Percentiles rank a stretch among this genome's conserved stretches.
phyloP scores from a whole-genome alignment of 306 rosid genomes.

The Trichosanthes cucumerina region DNA sequence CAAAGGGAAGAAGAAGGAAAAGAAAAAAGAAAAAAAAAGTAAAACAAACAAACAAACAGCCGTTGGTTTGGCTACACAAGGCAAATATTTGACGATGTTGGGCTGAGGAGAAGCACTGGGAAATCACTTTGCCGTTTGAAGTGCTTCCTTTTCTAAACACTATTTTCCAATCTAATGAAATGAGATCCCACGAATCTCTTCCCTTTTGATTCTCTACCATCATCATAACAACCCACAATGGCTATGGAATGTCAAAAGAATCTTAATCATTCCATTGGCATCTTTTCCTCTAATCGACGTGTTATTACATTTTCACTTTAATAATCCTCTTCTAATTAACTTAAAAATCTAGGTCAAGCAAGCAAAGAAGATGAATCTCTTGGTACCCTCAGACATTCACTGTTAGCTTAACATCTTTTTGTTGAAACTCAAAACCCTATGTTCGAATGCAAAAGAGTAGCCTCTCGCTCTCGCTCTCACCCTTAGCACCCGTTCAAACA shows the following conservation, averaged over 20 bases:
- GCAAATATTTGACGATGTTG: not conserved
- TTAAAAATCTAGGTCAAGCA: not conserved
- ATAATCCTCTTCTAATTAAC: not conserved
- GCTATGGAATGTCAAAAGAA: not conserved
- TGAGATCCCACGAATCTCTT: slow-evolving; percentile 6
- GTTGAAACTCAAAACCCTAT: not conserved
- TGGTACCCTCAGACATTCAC: not conserved
- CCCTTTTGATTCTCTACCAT: slow-evolving; percentile 5
- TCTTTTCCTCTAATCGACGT: not conserved
- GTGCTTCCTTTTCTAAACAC: not conserved
- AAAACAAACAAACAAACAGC: not conserved
- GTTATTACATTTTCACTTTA: not conserved
- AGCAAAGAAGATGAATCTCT: not conserved
- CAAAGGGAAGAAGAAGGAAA: not conserved
- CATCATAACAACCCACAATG: not conserved
- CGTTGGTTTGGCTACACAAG: not conserved
- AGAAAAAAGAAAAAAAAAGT: no score
- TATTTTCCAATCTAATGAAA: not conserved
- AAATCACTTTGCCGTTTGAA: not conserved
- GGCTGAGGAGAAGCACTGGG: not conserved
- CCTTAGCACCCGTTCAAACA: no score
- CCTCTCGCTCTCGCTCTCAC: no score
- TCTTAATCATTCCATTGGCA: not conserved
- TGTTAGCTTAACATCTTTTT: not conserved
- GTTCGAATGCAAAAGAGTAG: not conserved